phyloP scores from a whole-genome alignment of 176 grass and related monocot genomes.

The Zizania latifolia region DNA sequence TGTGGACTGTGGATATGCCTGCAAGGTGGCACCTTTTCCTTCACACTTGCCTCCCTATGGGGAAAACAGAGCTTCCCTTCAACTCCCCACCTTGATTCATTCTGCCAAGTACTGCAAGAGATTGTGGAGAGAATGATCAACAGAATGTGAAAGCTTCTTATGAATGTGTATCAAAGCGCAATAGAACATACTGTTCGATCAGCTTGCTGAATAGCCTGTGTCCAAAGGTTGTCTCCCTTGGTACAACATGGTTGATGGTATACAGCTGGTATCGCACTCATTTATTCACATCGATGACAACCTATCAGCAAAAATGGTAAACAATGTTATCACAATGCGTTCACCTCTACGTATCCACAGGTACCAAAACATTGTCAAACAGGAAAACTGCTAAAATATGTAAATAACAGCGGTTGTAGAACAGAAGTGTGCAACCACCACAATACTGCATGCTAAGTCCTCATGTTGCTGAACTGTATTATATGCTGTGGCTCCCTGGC shows the following conservation, averaged over 20 bases:
- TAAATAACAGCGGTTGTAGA: not conserved
- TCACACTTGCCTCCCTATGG: constrained; percentile 25
- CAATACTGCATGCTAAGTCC: not conserved
- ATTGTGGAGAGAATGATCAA: constrained; percentile 7
- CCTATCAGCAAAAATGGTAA: constrained; percentile 15
- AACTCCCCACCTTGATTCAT: constrained; percentile 2
- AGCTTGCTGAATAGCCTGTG: not conserved
- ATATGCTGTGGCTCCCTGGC: not conserved
- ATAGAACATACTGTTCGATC: not conserved
- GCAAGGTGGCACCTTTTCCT: constrained; percentile 16
- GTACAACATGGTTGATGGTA: constrained; percentile 7
- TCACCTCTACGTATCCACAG: not conserved
- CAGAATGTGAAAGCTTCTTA: not conserved
- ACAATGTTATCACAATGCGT: not conserved
- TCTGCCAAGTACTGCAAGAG: constrained; percentile 2
- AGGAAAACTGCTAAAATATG: not conserved
- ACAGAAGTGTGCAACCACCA: constrained; percentile 3
- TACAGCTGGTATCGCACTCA: not conserved
- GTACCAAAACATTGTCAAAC: constrained; percentile 8
- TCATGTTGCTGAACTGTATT: not conserved
- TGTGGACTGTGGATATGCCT: constrained; percentile 7
- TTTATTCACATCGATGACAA: not conserved
- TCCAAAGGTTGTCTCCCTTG: not conserved
- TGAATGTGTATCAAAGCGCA: constrained; percentile 1
- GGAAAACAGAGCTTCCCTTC: constrained; percentile 9